These are phyloP conservation scores for Tolypocladium tropicale DNA, from an alignment of 2,329 filamentous ascomycete genomes.

Conservation along the genomic window DNA sequence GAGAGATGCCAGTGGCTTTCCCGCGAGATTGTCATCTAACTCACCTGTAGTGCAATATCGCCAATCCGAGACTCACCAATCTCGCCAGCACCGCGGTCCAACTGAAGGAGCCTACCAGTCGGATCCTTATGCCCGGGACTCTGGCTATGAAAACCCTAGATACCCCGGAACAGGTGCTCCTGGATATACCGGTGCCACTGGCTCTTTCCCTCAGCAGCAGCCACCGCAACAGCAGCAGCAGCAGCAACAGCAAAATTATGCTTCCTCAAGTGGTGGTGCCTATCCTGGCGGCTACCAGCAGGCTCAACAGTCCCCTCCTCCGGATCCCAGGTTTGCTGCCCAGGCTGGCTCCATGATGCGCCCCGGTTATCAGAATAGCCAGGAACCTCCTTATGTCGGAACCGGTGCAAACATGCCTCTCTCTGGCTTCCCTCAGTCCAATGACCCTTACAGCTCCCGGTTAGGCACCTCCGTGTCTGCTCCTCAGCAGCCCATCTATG, in stretches of 20 bases:
- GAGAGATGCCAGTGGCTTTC: conserved; percentile 36
- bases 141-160: conserved; percentile 31
- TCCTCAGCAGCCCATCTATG: conserved; percentile 21
- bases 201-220: conserved; percentile 15
- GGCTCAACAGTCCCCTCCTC: conserved; percentile 20
- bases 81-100: conserved; percentile 38
- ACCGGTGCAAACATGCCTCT: conserved; percentile 24
- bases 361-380: conserved; percentile 17
- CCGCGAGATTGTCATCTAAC: conserved; percentile 46
- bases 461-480: conserved; percentile 17
- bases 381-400: conserved; percentile 23
- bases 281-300: conserved; percentile 20
- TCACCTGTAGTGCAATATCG: conserved; percentile 47
- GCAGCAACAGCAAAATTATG: conserved; percentile 14
- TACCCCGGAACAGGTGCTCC: conserved; percentile 40
- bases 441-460: conserved; percentile 22
- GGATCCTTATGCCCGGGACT: conserved; percentile 28
- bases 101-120: conserved; percentile 25
- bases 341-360: conserved; percentile 19
- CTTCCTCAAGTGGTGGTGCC: conserved; percentile 18
- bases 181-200: conserved; percentile 37
- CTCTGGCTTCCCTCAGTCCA: conserved; percentile 10
- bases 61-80: conserved; percentile 40
- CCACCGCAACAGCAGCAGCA: conserved; percentile 11
- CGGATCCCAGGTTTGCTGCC: conserved; percentile 22